Evolutionary conservation across 768 basidiomycete genomes (phyloP).

Genomic region (Cyclocybe aegerita): DNA sequence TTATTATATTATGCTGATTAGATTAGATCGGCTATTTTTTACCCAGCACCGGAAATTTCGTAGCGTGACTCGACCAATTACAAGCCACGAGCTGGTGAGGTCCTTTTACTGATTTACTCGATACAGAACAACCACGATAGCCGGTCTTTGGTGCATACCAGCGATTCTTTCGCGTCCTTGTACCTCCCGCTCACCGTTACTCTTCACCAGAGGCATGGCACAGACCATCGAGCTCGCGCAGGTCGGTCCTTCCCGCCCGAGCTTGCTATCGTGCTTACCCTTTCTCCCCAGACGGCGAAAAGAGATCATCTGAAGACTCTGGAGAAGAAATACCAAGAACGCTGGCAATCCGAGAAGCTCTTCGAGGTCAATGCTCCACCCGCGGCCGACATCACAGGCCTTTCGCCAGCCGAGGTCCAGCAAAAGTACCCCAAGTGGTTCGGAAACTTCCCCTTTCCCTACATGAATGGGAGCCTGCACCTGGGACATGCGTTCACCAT

Average conservation of each 20-base stretch:
- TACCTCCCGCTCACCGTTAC: slow-evolving; percentile 27
- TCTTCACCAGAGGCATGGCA: slow-evolving; percentile 38
- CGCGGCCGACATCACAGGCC: slow-evolving; percentile 58
- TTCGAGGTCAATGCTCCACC: slow-evolving; percentile 88
- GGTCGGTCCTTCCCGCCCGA: slow-evolving; percentile 29
- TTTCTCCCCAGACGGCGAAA: slow-evolving; percentile 77
- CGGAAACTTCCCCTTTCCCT: slow-evolving; percentile 93
- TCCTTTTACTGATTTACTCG: slow-evolving; percentile 18
- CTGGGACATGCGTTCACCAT: slow-evolving; percentile 98
- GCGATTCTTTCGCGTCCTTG: slow-evolving; percentile 34
- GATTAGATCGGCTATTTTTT: neutral
- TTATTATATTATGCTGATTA: neutral
- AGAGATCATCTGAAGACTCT: slow-evolving; percentile 83
- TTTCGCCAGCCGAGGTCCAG: slow-evolving; percentile 63
- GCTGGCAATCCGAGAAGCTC: slow-evolving; percentile 73
- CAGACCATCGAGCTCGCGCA: slow-evolving; percentile 68
- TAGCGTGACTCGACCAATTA: slow-evolving; percentile 7
- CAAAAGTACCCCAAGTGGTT: slow-evolving; percentile 94
- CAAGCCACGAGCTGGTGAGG: neutral
- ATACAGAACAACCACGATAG: slow-evolving; percentile 26
- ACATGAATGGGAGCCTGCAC: slow-evolving; percentile 98
- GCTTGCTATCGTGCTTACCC: neutral
- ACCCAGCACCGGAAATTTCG: slow-evolving; percentile 6
- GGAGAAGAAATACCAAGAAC: slow-evolving; percentile 81
- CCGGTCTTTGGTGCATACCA: slow-evolving; percentile 23